Conservation (phyloP, 805 yeast species). For the Wickerhamiella nectarea region DNA sequence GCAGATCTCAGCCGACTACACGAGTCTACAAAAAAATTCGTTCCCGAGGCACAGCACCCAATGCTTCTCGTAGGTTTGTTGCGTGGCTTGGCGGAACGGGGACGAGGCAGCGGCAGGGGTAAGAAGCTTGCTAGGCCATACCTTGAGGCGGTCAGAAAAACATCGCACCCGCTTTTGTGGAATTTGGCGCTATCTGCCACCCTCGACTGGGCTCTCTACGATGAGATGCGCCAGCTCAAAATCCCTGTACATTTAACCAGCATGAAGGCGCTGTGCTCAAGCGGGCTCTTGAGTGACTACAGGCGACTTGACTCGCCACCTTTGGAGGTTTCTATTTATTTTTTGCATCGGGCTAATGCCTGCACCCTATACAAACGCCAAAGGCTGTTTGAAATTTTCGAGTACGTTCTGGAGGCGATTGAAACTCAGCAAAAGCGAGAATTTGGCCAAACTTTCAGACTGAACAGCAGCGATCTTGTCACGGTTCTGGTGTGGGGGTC, state of each 20-base stretch:
- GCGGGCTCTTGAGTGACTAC: background rate
- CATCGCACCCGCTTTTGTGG: conserved; percentile 1
- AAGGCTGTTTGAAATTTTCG: background rate
- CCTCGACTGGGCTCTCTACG: background rate
- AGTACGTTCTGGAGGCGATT: background rate
- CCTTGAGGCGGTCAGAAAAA: background rate
- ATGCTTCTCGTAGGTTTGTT: background rate
- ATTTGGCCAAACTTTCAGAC: background rate
- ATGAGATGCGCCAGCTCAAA: background rate
- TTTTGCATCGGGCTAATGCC: background rate
- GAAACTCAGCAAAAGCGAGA: background rate
- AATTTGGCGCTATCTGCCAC: conserved; percentile 1
- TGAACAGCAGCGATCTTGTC: background rate
- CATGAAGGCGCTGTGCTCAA: background rate
- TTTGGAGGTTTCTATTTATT: background rate
- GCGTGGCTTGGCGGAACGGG: conserved; percentile 1
- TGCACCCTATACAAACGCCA: background rate
- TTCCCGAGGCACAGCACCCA: background rate
- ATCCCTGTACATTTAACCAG: background rate
- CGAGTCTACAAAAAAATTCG: background rate
- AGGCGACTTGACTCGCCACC: background rate
- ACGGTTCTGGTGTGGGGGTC: conserved; percentile 1
- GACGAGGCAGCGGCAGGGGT: too few relatives aligned
- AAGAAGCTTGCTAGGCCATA: background rate
- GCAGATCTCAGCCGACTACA: background rate